These are phyloP conservation scores for Colletotrichum theobromicola DNA, from an alignment of 2,329 filamentous ascomycete species.

Conservation along the genomic window DNA sequence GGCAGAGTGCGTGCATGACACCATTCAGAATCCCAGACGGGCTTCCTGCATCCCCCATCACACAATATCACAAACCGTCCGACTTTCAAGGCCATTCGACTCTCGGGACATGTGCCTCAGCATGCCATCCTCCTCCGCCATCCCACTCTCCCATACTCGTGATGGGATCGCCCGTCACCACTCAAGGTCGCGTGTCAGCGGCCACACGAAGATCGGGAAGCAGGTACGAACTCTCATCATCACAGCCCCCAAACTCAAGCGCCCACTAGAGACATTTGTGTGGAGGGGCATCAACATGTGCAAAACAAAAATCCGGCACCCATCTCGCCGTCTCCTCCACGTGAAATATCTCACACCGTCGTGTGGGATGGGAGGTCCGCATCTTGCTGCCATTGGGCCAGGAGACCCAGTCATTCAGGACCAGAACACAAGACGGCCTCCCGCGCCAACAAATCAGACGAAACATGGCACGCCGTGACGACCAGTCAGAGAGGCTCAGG, in stretches of 20 bases:
- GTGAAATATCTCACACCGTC: neutral
- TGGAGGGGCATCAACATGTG: slow-evolving; percentile 5
- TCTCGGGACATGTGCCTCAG: slow-evolving; percentile 6
- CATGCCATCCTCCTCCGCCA: neutral
- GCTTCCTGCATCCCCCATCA: slow-evolving; percentile 9
- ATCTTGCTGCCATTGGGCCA: neutral
- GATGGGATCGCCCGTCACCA: slow-evolving; percentile 5
- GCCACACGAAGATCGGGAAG: slow-evolving; percentile 14
- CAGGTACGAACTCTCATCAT: slow-evolving; percentile 14
- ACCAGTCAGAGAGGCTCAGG: slow-evolving; percentile 8
- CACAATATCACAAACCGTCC: slow-evolving; percentile 23
- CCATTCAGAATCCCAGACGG: neutral
- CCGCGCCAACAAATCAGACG: slow-evolving; percentile 19
- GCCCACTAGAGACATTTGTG: neutral
- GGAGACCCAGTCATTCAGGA: neutral
- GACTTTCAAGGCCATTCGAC: slow-evolving; percentile 1
- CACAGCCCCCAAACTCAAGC: slow-evolving; percentile 7
- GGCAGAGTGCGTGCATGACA: slow-evolving; percentile 17
- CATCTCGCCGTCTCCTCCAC: neutral
- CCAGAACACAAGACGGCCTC: neutral
- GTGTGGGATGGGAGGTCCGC: neutral
- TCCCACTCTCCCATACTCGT: slow-evolving; percentile 7
- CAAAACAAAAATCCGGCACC: neutral
- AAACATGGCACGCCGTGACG: neutral
- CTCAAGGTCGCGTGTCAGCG: slow-evolving; percentile 18